These are phyloP conservation scores for Colletotrichum gloeosporioides DNA, from an alignment of 2,329 filamentous ascomycete genomes.

Conservation along the genomic window DNA sequence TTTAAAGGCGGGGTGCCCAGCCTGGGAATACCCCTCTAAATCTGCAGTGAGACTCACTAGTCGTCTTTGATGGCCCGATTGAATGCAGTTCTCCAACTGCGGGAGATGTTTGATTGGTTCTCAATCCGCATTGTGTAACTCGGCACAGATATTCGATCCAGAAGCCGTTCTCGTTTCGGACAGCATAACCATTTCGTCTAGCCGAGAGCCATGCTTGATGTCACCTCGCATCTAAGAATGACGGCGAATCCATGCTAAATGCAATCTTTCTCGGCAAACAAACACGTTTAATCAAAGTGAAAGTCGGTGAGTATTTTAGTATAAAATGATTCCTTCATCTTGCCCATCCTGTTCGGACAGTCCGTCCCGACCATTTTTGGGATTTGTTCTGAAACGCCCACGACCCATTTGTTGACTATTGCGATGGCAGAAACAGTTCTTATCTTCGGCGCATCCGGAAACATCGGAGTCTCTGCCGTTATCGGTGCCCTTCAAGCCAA, in stretches of 20 bases:
- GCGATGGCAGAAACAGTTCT: slow-evolving; percentile 34
- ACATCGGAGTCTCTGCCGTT: slow-evolving; percentile 40
- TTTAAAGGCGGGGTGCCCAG: not conserved
- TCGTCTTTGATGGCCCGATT: not conserved
- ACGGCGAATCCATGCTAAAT: not conserved
- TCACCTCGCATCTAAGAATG: not conserved
- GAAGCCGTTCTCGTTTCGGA: not conserved
- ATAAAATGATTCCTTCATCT: not conserved
- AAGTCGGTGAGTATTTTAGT: not conserved
- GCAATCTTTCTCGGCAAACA: fast-evolving
- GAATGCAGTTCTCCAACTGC: not conserved
- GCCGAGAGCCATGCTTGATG: not conserved
- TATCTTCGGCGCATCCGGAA: slow-evolving; percentile 42
- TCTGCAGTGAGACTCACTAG: not conserved
- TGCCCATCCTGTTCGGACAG: not conserved
- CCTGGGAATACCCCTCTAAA: not conserved
- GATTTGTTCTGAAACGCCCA: not conserved
- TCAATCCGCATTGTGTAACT: not conserved
- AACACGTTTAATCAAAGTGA: not conserved
- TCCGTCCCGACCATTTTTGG: not conserved
- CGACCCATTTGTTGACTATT: not conserved
- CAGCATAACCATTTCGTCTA: not conserved
- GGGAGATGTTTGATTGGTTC: not conserved
- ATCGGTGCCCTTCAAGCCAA: slow-evolving; percentile 31
- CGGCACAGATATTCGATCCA: not conserved